Conservation (phyloP, 2,329 filamentous ascomycete genomes). For the Daldinia sp. region DNA sequence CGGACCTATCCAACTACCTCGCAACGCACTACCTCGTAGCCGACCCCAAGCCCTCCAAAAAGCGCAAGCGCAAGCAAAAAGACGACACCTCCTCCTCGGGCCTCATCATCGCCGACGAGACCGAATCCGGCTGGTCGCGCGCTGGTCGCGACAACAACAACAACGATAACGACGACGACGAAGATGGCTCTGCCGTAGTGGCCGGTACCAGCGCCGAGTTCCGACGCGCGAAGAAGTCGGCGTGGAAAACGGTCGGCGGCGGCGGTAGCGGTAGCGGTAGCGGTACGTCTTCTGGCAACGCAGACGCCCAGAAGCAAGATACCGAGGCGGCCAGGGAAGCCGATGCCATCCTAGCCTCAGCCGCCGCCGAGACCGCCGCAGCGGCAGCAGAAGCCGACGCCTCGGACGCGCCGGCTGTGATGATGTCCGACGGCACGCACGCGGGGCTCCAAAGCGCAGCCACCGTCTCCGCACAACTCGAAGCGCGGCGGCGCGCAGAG, state of each 20-base stretch:
- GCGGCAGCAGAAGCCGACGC: constrained; percentile 56
- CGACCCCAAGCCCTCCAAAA: constrained; percentile 69
- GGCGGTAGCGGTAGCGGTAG: too few species aligned
- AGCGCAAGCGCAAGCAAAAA: constrained; percentile 71
- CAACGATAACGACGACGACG: constrained; percentile 60
- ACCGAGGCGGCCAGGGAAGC: constrained; percentile 73
- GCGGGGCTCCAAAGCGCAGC: constrained; percentile 89
- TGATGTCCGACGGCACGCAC: constrained; percentile 89
- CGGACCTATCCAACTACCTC: constrained; percentile 83
- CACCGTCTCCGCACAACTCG: constrained; percentile 77
- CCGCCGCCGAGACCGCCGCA: constrained; percentile 74
- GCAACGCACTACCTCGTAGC: constrained; percentile 87
- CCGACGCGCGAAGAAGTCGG: constrained; percentile 80
- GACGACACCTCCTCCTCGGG: constrained; percentile 58
- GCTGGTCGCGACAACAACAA: constrained; percentile 54
- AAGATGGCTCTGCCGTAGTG: constrained; percentile 64
- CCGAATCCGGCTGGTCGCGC: constrained; percentile 66
- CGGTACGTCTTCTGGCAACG: constrained; percentile 44
- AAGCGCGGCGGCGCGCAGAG: constrained; percentile 68
- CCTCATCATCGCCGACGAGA: constrained; percentile 74
- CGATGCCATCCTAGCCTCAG: constrained; percentile 81
- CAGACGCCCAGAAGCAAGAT: constrained; percentile 37
- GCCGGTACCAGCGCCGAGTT: constrained; percentile 71
- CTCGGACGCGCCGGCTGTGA: constrained; percentile 60
- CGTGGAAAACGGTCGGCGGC: constrained; percentile 79